A percentile compares a stretch with the other conserved stretches of the same genome.
Evolutionary conservation across 148 eudicot genomes (phyloP).

Genomic region (Fagopyrum tataricum): DNA sequence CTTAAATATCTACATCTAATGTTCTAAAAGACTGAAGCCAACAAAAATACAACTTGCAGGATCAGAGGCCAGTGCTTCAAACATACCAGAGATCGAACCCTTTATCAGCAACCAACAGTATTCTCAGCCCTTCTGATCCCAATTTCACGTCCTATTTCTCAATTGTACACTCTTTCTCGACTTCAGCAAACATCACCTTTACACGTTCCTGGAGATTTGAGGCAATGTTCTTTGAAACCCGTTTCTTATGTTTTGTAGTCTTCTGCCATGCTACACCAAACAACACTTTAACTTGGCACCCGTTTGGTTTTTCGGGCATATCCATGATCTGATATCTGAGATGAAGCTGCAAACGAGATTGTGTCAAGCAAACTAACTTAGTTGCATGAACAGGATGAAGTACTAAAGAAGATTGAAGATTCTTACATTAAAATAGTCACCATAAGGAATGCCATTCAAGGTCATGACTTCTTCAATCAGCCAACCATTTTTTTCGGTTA

Average conservation of each 20-base stretch:
- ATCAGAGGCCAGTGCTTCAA: not conserved
- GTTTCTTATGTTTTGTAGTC: slow-evolving; percentile 60
- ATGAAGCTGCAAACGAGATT: slow-evolving; percentile 55
- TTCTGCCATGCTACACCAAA: slow-evolving; percentile 79
- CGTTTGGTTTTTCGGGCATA: slow-evolving; percentile 40
- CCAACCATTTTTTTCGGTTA: slow-evolving; percentile 70
- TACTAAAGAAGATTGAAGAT: not conserved
- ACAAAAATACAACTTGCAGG: not conserved
- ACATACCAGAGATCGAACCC: not conserved
- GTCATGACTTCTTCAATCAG: slow-evolving; percentile 87
- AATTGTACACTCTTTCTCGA: slow-evolving; percentile 62
- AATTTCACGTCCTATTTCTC: slow-evolving; percentile 20
- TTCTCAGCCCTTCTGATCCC: not conserved
- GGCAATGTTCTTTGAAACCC: slow-evolving; percentile 61
- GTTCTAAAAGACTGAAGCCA: not conserved
- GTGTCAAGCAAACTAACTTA: not conserved
- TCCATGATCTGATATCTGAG: slow-evolving; percentile 73
- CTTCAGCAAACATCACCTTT: slow-evolving; percentile 56
- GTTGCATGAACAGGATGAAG: not conserved
- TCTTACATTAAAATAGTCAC: slow-evolving; percentile 76
- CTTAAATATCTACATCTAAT: not conserved
- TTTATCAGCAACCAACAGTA: not conserved
- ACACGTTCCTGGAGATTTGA: slow-evolving; percentile 58
- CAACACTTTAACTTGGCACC: slow-evolving; percentile 61
- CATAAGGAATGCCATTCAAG: slow-evolving; percentile 80